These are phyloP conservation scores for Fusarium algeriense DNA, from an alignment of 2,329 filamentous ascomycete genomes.

Conservation along the genomic window DNA sequence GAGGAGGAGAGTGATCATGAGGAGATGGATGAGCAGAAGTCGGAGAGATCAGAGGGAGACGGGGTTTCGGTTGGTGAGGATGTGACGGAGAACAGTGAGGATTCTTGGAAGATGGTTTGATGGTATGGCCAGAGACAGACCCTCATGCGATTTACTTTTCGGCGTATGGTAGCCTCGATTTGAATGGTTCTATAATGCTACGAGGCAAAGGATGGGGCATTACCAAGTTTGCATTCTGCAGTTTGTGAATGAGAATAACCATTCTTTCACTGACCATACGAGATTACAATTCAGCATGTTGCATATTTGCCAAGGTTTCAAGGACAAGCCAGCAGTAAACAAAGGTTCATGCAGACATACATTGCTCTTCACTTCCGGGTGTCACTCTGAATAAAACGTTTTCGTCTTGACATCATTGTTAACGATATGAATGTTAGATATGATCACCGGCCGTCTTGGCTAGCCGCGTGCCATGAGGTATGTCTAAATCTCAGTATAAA, in stretches of 20 bases:
- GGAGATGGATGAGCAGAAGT: not conserved
- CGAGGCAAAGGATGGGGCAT: not conserved
- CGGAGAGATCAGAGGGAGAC: not conserved
- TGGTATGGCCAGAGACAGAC: too few species aligned
- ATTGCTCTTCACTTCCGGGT: rapidly evolving
- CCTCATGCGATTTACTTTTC: rapidly evolving
- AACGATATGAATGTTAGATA: too few species aligned
- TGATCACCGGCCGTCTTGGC: not conserved
- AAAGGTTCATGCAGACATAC: not conserved
- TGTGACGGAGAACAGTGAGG: not conserved
- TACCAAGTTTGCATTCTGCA: not conserved
- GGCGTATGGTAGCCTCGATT: not conserved
- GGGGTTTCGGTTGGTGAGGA: not conserved
- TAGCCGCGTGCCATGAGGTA: too few species aligned
- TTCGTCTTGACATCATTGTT: rapidly evolving
- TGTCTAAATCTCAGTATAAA: rapidly evolving
- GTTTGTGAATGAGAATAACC: not conserved
- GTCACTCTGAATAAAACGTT: not conserved
- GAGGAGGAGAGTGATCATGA: not conserved
- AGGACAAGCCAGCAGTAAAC: not conserved
- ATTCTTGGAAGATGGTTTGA: not conserved
- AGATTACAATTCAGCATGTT: too few species aligned
- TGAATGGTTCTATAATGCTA: too few species aligned
- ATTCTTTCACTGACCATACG: rapidly evolving
- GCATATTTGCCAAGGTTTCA: rapidly evolving